Evolutionary conservation across 345 rosid genomes (phyloP).

Genomic region (Cardamine chenopodiifolia): DNA sequence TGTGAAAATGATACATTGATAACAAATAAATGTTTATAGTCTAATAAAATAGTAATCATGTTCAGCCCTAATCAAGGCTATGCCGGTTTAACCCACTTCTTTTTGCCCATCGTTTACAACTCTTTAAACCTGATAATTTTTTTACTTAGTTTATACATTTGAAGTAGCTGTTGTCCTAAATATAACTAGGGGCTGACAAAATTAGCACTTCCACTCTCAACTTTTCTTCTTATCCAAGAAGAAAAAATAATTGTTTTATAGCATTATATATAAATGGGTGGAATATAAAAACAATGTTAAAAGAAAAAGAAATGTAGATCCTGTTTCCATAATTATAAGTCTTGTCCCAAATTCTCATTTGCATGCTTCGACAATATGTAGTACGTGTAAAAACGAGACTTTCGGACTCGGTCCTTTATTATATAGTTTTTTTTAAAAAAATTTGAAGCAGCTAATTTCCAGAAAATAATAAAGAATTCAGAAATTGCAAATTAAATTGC

Average conservation of each 20-base stretch:
- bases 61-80: neutral
- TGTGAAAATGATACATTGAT: neutral
- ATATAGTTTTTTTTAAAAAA: neutral
- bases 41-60: too few species aligned
- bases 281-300: neutral
- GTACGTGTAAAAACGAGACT: neutral
- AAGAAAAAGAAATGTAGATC: neutral
- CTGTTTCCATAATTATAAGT: neutral
- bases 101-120: neutral
- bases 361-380: neutral
- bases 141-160: neutral
- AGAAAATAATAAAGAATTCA: neutral
- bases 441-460: neutral
- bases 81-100: neutral
- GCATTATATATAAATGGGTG: neutral
- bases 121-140: neutral
- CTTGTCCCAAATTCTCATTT: neutral
- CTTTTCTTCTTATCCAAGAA: neutral
- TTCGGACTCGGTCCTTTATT: neutral
- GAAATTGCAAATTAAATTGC: neutral
- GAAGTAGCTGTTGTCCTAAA: neutral
- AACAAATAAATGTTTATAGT: neutral
- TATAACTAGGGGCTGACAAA: neutral
- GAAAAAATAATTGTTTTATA: neutral
- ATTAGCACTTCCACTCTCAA: neutral